Base-by-base conservation (phyloP, 2,329 filamentous ascomycete genomes). In the Thelonectria rubi region DNA sequence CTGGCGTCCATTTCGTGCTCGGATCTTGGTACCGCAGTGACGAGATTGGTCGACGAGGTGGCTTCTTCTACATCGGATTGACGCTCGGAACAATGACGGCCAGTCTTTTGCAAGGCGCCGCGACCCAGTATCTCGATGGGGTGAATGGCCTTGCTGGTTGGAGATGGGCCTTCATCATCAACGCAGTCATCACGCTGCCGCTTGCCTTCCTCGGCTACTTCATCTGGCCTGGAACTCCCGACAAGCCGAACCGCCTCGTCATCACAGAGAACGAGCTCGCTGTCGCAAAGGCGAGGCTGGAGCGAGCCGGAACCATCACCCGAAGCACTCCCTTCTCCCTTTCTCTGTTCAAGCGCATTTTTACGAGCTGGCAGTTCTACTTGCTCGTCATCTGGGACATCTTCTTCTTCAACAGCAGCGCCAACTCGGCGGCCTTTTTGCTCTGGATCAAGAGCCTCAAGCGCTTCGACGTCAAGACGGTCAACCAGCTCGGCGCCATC, bases 91-190 rank as follows among this genome's bases (percentile, higher is more conserved):
- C 62, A 7, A 59, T 66, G 58, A 66, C 64, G 0, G 64, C 64
- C 3, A 58, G 64, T 20, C 49, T 66, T 2, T 39, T 66, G 2
- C 64, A 66, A 47, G 56, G 62, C 11, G 64, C 64, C 9, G 65
- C 65, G 1, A 61, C 60, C 5, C 24, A 65, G 7, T 67, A 67
- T 20, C 63, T 67, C 0, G 55, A 67, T 6, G 65, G 65, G 0
- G 48, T 64, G 1, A 55, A 59, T 9, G 60, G 60, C 2, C 51
- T 67, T 4, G 50, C 55, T 2, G 65, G 65, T 0, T 67, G 65
- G 63, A 46, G 65, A n/a, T 67, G 65, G 65, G 53, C 57, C 0
- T 67, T 67, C 15, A 67, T 67, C 55, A 67, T 65, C 51, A 67
- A 67, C 21, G 63, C 65, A 2, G 21, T 67, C 39, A 65, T 67